phyloP scores from a whole-genome alignment of 257 asterid genomes.

The Solanum chiquidenum region DNA sequence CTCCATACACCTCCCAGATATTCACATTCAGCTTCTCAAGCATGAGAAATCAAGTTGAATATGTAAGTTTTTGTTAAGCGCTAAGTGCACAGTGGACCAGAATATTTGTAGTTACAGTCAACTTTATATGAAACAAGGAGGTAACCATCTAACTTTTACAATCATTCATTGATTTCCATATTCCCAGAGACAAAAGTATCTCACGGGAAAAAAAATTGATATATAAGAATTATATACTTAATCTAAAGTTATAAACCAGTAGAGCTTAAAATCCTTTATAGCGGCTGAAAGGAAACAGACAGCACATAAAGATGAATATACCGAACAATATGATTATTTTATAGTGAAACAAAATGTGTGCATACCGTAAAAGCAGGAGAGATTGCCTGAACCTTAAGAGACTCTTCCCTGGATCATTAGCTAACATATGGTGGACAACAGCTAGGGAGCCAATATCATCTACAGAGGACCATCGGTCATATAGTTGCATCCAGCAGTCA shows the following conservation, averaged over 20 bases:
- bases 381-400: slow-evolving; percentile 80
- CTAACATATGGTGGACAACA: slow-evolving; percentile 91
- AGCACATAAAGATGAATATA: background rate
- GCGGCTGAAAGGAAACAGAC: background rate
- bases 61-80: background rate
- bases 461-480: slow-evolving; percentile 86
- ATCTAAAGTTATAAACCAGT: background rate
- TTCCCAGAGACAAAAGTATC: background rate
- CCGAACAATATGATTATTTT: background rate
- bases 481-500: slow-evolving; percentile 94
- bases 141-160: background rate
- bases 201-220: background rate
- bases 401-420: slow-evolving; percentile 81
- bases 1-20: background rate
- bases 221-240: background rate
- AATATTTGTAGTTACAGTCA: background rate
- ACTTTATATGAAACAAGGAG: background rate
- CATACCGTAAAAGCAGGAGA: slow-evolving; percentile 73
- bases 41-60: background rate
- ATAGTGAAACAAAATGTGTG: background rate
- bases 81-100: background rate
- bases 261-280: background rate
- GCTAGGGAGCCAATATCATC: slow-evolving; percentile 96
- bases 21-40: background rate
- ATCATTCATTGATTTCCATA: background rate